phyloP scores from a whole-genome alignment of 768 basidiomycete species.

The Pholiota conissans region DNA sequence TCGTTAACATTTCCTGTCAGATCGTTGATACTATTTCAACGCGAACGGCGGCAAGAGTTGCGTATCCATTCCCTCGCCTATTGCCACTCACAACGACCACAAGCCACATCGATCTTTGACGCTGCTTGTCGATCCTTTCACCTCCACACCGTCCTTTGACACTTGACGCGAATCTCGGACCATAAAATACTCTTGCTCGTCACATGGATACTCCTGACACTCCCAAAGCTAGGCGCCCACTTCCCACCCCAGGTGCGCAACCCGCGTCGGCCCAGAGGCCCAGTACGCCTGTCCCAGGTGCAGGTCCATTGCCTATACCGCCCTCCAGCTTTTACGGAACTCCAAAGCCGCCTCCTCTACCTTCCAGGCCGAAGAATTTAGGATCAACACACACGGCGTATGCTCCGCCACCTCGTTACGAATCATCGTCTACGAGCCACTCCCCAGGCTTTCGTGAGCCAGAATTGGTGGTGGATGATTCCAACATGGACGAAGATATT shows the following conservation, averaged over 20 bases:
- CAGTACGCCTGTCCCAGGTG: conserved; percentile 34
- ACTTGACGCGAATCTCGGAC: not conserved
- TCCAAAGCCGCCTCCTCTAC: conserved; percentile 35
- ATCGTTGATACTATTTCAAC: not conserved
- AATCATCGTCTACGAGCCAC: conserved; percentile 24
- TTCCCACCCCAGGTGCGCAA: conserved; percentile 42
- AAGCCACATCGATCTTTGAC: not conserved
- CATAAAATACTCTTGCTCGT: not conserved
- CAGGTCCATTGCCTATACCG: conserved; percentile 29
- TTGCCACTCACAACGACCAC: not conserved
- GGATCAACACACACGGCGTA: conserved; percentile 48
- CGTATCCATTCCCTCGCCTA: not conserved
- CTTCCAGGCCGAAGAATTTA: conserved; percentile 35
- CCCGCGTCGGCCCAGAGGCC: conserved; percentile 32
- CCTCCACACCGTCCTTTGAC: not conserved
- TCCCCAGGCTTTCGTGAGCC: conserved; percentile 51
- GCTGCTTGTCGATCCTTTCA: not conserved
- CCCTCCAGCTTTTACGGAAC: conserved; percentile 38
- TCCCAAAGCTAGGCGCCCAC: conserved; percentile 44
- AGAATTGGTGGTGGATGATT: conserved; percentile 49
- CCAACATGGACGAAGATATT: conserved; percentile 30
- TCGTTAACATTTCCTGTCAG: not conserved
- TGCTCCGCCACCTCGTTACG: conserved; percentile 39
- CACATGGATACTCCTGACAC: conserved; percentile 51
- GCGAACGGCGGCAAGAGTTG: not conserved